Base-by-base conservation (phyloP, 2,329 filamentous ascomycete genomes). In the Hypomyces rosellus region DNA sequence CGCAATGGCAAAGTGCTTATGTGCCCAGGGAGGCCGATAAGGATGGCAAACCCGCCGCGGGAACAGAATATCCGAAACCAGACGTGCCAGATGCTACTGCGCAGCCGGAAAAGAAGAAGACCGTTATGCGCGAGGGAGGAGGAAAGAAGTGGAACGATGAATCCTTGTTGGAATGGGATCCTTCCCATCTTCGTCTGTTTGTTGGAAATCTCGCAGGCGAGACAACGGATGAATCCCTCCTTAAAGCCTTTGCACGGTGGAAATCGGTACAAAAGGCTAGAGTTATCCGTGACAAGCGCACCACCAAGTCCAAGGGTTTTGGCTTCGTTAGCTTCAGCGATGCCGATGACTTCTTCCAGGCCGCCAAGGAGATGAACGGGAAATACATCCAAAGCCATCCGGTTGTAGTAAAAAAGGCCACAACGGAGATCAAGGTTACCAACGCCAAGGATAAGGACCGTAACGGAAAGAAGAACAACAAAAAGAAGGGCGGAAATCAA, bases 381-480 rank as follows among this genome's bases (percentile, higher is more conserved):
- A 97, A 99, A 73, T 99, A 99, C 70, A 97, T 99, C 65, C 92
- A 95, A 62, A 96, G 90, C 66, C 93, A 97, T 68, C 93, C 93
- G 0, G 88, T 96, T 25, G 75, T 88, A 22, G 80, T 97, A 58
- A 85, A 88, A 68, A 88, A 93, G 67, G 89, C 88, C 57, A 95
- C 86, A 59, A 96, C 92, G 5, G 91, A 97, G 68, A 89, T 99
- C 68, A 89, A 88, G 65, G 82, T 89, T 4, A 77, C 84, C 12
- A 78, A 77, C n/a, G 78, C 81, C 59, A 83, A 81, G 62, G 85
- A 86, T 40, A 80, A 81, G 60, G 66, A 73, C 48, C 65, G 66
- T 25, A 60, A 61, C 34, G 57, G 61, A 46, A 64, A 65, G 55
- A 65, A 71, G 57, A 68, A 64, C 44, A 68, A 54, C 12, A 47